phyloP scores from a whole-genome alignment of 192 early-diverging fungal species.

The Coemansia furcata region DNA sequence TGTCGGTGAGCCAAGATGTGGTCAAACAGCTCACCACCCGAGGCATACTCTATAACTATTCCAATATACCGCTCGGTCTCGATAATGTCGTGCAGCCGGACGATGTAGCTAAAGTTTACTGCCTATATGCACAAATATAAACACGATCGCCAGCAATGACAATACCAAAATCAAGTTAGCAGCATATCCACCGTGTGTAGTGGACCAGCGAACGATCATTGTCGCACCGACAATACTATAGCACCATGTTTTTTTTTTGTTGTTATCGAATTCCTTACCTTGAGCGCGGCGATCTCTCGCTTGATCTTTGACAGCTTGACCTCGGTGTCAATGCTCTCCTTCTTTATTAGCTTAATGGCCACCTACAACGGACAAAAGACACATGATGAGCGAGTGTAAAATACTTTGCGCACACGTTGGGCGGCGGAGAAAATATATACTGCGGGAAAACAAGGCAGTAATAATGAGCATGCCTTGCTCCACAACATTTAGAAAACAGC shows the following conservation, averaged over 20 bases:
- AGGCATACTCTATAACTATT: slow-evolving; percentile 95
- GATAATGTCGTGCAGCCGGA: slow-evolving; percentile 91
- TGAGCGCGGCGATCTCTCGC: slow-evolving; percentile 90
- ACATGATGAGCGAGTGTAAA: background rate
- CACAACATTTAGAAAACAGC: background rate
- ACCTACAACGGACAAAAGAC: slow-evolving; percentile 50
- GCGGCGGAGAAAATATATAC: background rate
- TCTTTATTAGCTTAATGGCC: slow-evolving; percentile 94
- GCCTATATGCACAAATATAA: slow-evolving; percentile 55
- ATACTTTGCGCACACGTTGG: background rate
- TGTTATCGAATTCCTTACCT: slow-evolving; percentile 57
- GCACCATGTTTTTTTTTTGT: slow-evolving; percentile 9
- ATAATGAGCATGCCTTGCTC: background rate
- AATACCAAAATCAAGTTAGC: background rate
- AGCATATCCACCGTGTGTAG: background rate
- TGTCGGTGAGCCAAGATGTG: slow-evolving; percentile 94
- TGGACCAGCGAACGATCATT: background rate
- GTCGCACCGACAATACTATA: background rate
- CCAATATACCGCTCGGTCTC: slow-evolving; percentile 97
- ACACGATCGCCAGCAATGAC: slow-evolving; percentile 7
- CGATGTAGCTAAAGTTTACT: slow-evolving; percentile 87
- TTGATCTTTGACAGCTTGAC: slow-evolving; percentile 86
- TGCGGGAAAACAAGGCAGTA: slow-evolving; percentile 1
- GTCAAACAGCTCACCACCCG: slow-evolving; percentile 96
- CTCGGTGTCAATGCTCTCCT: slow-evolving; percentile 81